These are phyloP conservation scores for Thermomucor indicae-seudaticae DNA, from an alignment of 371 early-diverging fungal species.

Conservation along the genomic window DNA sequence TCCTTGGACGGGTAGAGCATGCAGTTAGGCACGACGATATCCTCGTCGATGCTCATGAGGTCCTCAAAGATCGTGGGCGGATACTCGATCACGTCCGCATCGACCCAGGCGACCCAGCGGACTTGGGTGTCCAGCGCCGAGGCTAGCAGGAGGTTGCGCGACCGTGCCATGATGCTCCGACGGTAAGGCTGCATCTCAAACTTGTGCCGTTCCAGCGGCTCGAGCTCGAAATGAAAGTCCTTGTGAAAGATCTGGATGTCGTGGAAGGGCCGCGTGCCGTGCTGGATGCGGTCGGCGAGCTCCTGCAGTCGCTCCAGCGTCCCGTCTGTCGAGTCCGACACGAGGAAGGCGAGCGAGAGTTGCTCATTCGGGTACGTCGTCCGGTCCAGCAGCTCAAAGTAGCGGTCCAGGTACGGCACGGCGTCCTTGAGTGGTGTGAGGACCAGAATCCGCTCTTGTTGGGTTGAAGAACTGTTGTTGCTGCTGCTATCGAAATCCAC, in stretches of 20 bases:
- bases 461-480: too few species aligned
- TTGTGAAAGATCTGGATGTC: constrained; percentile 38
- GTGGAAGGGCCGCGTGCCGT: constrained; percentile 23
- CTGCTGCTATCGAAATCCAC: too few species aligned
- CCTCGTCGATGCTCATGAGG: constrained; percentile 41
- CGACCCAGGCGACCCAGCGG: constrained; percentile 52
- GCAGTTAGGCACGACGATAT: constrained; percentile 56
- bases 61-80: constrained; percentile 46
- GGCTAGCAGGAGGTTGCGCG: constrained; percentile 46
- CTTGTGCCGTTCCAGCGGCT: constrained; percentile 3
- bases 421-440: constrained; percentile 36
- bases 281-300: constrained; percentile 1
- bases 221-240: constrained; percentile 23
- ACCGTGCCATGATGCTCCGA: constrained; percentile 46
- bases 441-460: constrained; percentile 13
- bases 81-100: constrained; percentile 43
- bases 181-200: constrained; percentile 25
- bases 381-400: constrained; percentile 37
- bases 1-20: constrained; percentile 27
- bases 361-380: constrained; percentile 32
- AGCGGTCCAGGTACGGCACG: constrained; percentile 28
- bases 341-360: constrained; percentile 34
- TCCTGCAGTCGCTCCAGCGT: constrained; percentile 14
- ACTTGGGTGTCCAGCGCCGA: constrained; percentile 36
- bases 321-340: constrained; percentile 12